Evolutionary conservation across 2,329 filamentous ascomycete genomes (phyloP), one percentile per base, ranked within the genome.

Genomic region (Pestalotiopsis fici): DNA sequence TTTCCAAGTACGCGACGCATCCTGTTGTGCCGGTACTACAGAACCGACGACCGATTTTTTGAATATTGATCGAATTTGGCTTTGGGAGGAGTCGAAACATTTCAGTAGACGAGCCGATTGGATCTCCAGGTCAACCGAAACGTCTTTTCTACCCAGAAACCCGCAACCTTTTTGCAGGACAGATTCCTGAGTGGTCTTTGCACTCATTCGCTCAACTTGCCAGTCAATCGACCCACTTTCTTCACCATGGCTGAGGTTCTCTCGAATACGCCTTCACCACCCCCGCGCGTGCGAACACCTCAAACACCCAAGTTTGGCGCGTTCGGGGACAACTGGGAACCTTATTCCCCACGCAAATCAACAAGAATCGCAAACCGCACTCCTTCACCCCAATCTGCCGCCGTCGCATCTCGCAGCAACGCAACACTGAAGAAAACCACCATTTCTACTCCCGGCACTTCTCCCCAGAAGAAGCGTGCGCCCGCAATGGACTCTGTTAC

Each of bases 331-430:
- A 81, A 84, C 70, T 94, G 90, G 84, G 87, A 93, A 74, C 92
- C 92, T 57, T 94, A 90, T 76, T 89, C 90, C 68, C 90, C 91
- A 65, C 87, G 91, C 77, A 91, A 92, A 74, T 92, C 90, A 3
- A 86, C 87, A 68, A 87, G 91, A 71, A 85, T 93, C 72, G 88
- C 87, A 66, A 90, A 83, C 74, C 85, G 84, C 78, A 90, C 88
- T 1, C 87, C 88, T 25, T 89, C 87, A 3, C 87, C 88, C 31
- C 74, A 76, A 54, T 72, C 72, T 55, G 67, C 68, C 37, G 31
- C 66, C 35, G 67, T 74, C 23, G 68, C 71, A 18, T 68, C 71
- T 35, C 69, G 72, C 72, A 9, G 7, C 18, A 71, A 76, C 72
- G 73, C 74, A 72, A 56, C 70, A 54, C 75, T 76, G 60, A 70